phyloP scores from a whole-genome alignment of 352 stramenopile genomes.

The Globisporangium spinosum region DNA sequence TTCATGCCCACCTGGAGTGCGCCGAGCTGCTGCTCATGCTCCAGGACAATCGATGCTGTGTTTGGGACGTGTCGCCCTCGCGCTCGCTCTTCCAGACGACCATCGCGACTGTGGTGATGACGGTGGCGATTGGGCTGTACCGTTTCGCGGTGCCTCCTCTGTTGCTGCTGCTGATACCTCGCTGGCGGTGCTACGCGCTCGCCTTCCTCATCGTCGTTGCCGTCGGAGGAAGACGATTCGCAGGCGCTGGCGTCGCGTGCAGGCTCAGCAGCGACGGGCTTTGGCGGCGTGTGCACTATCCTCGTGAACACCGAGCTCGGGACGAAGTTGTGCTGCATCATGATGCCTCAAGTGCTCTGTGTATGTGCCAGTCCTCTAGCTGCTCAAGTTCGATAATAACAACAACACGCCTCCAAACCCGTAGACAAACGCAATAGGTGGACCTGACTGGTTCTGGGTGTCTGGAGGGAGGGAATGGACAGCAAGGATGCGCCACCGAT shows the following conservation, averaged over 20 bases:
- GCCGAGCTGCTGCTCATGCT: neutral
- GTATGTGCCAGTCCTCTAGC: too few species aligned
- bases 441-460: neutral
- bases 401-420: too few species aligned
- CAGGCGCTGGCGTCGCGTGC: neutral
- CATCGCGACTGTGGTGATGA: neutral
- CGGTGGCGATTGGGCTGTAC: too few species aligned
- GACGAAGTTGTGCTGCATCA: too few species aligned
- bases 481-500: neutral
- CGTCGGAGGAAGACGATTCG: neutral
- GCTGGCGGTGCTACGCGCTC: neutral
- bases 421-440: too few species aligned
- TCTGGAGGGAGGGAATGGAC: neutral
- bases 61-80: neutral
- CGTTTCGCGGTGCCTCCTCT: neutral
- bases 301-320: too few species aligned
- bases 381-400: too few species aligned
- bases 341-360: too few species aligned
- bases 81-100: neutral
- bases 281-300: too few species aligned
- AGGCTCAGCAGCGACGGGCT: neutral
- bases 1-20: constrained; percentile 4
- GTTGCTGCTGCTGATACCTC: neutral
- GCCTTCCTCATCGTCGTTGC: neutral
- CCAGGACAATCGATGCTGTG: too few species aligned